Percentiles rank a stretch among this genome's conserved stretches.
These are phyloP conservation scores for Mimosa bimucronata DNA, from an alignment of 306 rosid species.

Conservation along the genomic window DNA sequence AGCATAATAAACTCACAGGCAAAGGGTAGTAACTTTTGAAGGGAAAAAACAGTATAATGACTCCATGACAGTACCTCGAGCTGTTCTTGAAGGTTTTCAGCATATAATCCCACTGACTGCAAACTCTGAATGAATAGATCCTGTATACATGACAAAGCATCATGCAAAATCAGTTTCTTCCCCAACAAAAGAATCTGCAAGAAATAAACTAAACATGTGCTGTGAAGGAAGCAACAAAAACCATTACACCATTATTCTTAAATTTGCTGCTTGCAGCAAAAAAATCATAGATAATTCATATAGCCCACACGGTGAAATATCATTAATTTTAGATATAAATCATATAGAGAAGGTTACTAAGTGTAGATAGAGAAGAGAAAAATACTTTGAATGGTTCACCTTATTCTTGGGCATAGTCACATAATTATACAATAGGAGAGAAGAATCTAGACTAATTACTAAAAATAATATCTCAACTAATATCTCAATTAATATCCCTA, in stretches of 20 bases:
- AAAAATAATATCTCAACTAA: too few relatives aligned
- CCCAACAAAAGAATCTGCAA: not conserved
- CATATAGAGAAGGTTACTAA: not conserved
- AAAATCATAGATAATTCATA: constrained; percentile 25
- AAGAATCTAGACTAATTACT: too few relatives aligned
- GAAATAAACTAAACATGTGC: constrained; percentile 15
- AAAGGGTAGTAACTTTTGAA: constrained; percentile 28
- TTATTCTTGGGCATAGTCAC: too few relatives aligned
- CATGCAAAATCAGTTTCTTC: constrained; percentile 36
- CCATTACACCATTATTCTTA: not conserved
- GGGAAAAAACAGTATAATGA: constrained; percentile 21
- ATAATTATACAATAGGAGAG: too few relatives aligned
- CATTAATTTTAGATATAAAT: not conserved
- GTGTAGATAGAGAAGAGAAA: too few relatives aligned
- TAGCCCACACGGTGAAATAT: constrained; percentile 1
- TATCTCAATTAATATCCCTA: too few relatives aligned
- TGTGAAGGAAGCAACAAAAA: constrained; percentile 18
- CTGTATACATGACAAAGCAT: constrained; percentile 56
- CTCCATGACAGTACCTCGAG: constrained; percentile 68
- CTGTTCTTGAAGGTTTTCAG: constrained; percentile 58
- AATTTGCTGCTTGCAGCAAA: constrained; percentile 3
- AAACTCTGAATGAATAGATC: constrained; percentile 79
- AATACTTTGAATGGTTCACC: too few relatives aligned
- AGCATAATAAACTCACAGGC: constrained; percentile 35
- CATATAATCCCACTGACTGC: constrained; percentile 74